Evolutionary conservation across 2,329 filamentous ascomycete genomes (phyloP).

Genomic region (Penicillium sp.): DNA sequence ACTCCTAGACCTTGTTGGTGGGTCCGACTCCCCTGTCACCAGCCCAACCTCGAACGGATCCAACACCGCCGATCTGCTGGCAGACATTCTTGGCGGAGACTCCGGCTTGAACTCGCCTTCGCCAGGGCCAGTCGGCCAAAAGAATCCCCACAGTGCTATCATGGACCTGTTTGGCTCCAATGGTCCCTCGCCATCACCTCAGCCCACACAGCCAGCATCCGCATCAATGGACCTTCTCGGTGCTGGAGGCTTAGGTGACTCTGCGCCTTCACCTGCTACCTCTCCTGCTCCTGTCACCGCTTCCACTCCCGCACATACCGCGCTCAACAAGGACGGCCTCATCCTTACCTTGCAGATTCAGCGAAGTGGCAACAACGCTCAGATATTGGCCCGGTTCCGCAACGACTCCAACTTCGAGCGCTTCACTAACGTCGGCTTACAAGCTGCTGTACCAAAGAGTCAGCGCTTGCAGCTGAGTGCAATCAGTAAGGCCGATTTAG

Average conservation of each 20-base stretch:
- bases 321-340: slow-evolving; percentile 84
- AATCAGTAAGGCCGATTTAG: slow-evolving; percentile 78
- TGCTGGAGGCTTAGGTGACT: slow-evolving; percentile 41
- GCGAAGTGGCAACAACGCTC: slow-evolving; percentile 67
- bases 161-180: slow-evolving; percentile 79
- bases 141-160: slow-evolving; percentile 66
- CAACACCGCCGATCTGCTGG: slow-evolving; percentile 82
- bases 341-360: slow-evolving; percentile 79
- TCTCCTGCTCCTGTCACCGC: slow-evolving; percentile 52
- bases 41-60: slow-evolving; percentile 57
- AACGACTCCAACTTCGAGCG: slow-evolving; percentile 67
- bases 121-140: slow-evolving; percentile 54
- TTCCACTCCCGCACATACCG: slow-evolving; percentile 59
- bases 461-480: slow-evolving; percentile 91
- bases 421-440: slow-evolving; percentile 75
- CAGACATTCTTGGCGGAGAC: slow-evolving; percentile 82
- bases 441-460: slow-evolving; percentile 93
- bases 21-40: slow-evolving; percentile 61
- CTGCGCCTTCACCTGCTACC: slow-evolving; percentile 40
- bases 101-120: slow-evolving; percentile 56
- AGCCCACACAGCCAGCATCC: slow-evolving; percentile 48
- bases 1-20: slow-evolving; percentile 88
- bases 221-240: slow-evolving; percentile 37
- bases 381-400: slow-evolving; percentile 79
- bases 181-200: slow-evolving; percentile 48